phyloP scores from a whole-genome alignment of 208 protist species.

The Trypanosoma boissoni region DNA sequence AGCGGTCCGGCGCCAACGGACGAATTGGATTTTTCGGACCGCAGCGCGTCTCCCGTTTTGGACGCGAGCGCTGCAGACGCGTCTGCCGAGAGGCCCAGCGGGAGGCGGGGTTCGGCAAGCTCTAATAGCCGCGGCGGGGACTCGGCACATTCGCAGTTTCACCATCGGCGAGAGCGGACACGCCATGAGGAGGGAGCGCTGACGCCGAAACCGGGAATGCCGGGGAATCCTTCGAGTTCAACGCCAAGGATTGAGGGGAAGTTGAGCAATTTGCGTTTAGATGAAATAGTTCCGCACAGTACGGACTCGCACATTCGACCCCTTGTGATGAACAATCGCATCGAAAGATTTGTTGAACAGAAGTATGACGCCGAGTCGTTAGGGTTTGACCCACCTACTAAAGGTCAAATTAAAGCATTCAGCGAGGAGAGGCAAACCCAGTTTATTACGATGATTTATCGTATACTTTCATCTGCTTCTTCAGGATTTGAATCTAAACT shows the following conservation, averaged over 20 bases:
- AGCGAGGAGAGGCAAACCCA: conserved; percentile 36
- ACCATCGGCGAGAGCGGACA: conserved; percentile 4
- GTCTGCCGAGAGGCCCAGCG: too few relatives aligned
- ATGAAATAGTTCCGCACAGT: conserved; percentile 55
- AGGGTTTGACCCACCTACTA: conserved; percentile 54
- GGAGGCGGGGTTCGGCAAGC: neutral
- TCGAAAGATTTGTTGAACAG: conserved; percentile 78
- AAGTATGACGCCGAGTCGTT: conserved; percentile 54
- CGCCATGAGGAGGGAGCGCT: neutral
- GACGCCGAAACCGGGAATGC: neutral
- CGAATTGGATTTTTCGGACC: conserved; percentile 21
- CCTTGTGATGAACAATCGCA: conserved; percentile 84
- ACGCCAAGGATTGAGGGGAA: neutral
- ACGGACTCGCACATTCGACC: conserved; percentile 88
- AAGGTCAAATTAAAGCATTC: conserved; percentile 58
- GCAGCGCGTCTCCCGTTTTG: too few relatives aligned
- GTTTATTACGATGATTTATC: conserved; percentile 61
- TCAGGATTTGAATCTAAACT: conserved; percentile 40
- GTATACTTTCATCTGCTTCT: conserved; percentile 29
- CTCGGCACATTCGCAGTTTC: conserved; percentile 17
- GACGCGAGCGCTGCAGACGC: too few relatives aligned
- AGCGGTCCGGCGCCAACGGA: conserved; percentile 8
- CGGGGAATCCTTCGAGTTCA: too few relatives aligned
- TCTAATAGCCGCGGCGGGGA: neutral
- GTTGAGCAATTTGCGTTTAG: conserved; percentile 21